These are phyloP conservation scores for Arthrobotrys megalospora DNA, from an alignment of 2,329 filamentous ascomycete genomes.

Conservation along the genomic window DNA sequence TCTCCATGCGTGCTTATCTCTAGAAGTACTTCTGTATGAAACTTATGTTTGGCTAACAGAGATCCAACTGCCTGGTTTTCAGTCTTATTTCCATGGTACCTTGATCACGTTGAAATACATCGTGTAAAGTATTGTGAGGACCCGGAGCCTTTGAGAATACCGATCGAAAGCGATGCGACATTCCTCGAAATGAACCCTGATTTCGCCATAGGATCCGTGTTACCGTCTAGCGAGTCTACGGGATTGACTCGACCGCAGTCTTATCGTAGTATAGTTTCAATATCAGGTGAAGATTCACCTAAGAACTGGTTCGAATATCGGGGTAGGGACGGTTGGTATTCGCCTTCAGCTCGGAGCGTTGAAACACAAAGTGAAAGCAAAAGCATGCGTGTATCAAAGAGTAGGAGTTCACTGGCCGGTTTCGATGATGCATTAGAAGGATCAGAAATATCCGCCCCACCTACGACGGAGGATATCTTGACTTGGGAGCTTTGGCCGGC, in stretches of 20 bases:
- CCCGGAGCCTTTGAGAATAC: slow-evolving; percentile 5
- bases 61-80: not conserved
- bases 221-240: not conserved
- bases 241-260: not conserved
- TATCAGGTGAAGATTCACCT: no score
- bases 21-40: not conserved
- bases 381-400: not conserved
- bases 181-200: slow-evolving; percentile 17
- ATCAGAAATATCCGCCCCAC: not conserved
- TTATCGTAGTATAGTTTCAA: not conserved
- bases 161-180: slow-evolving; percentile 3
- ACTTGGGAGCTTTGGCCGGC: slow-evolving; percentile 11
- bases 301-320: no score
- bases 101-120: slow-evolving; percentile 33
- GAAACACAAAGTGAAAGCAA: not conserved
- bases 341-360: no score
- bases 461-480: not conserved
- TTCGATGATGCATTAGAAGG: not conserved
- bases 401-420: not conserved
- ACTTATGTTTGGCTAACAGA: not conserved
- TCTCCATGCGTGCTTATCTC: not conserved
- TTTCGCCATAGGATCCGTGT: not conserved
- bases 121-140: slow-evolving; percentile 6
- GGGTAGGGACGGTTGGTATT: no score
- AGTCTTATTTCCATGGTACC: slow-evolving; percentile 22